Conservation (phyloP, 2,329 filamentous ascomycete genomes). For the Claviceps spartinae region DNA sequence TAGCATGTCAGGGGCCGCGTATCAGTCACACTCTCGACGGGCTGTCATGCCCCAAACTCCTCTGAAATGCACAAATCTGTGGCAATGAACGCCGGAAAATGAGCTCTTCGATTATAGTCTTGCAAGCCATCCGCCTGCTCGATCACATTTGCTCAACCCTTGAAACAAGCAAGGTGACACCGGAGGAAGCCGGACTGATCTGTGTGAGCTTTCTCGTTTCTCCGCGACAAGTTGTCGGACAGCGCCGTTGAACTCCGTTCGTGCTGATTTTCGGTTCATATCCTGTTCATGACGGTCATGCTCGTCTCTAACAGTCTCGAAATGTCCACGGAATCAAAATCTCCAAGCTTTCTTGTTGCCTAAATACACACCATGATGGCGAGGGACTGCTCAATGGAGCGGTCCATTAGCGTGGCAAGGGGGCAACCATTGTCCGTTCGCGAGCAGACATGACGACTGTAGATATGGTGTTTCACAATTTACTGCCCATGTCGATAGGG, state of each 20-base stretch:
- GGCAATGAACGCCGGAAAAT: neutral
- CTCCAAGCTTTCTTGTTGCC: neutral
- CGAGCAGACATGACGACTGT: neutral
- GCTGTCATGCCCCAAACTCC: neutral
- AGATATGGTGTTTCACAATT: neutral
- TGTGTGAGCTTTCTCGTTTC: constrained; percentile 2
- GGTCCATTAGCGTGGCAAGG: neutral
- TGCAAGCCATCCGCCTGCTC: neutral
- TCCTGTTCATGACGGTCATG: neutral
- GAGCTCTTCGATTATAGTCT: neutral
- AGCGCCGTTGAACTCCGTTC: neutral
- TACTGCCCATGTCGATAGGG: neutral
- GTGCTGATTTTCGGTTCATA: neutral
- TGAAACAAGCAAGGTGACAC: constrained; percentile 3
- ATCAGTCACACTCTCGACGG: constrained; percentile 1
- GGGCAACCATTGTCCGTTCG: neutral
- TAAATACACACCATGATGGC: neutral
- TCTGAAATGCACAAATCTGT: neutral
- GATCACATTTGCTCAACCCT: neutral
- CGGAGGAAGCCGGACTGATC: neutral
- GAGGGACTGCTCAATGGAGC: neutral
- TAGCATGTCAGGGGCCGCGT: neutral
- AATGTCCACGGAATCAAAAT: neutral
- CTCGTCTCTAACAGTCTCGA: neutral
- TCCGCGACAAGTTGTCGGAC: neutral